A percentile compares a stretch with the other conserved stretches of the same genome.
phyloP scores from a whole-genome alignment of 1,284 basidiomycete species.

The Ustilago bromivora region DNA sequence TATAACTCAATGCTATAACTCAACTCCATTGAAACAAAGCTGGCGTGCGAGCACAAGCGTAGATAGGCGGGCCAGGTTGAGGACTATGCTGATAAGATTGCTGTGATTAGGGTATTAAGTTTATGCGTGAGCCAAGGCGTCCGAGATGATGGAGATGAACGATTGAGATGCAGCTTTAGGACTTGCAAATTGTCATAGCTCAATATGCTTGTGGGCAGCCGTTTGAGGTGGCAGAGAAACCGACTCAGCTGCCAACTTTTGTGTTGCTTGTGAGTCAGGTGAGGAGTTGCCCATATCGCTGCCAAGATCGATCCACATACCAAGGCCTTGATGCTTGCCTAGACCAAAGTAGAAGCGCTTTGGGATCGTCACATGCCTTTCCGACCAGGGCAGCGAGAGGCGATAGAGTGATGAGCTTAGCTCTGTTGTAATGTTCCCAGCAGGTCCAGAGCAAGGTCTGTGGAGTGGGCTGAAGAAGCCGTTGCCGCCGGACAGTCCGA shows the following conservation, averaged over 20 bases:
- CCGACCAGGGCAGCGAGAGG: slow-evolving; percentile 36
- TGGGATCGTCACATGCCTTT: slow-evolving; percentile 25
- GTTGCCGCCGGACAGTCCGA: slow-evolving; percentile 40
- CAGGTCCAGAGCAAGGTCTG: slow-evolving; percentile 8
- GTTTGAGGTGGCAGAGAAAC: neutral
- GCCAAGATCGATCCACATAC: slow-evolving; percentile 43
- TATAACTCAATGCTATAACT: neutral
- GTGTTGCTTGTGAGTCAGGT: neutral
- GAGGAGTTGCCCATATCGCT: slow-evolving; percentile 3
- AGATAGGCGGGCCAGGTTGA: neutral
- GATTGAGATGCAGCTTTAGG: neutral
- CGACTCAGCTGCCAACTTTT: neutral
- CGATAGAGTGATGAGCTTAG: slow-evolving; percentile 5
- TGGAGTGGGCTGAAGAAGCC: slow-evolving; percentile 35
- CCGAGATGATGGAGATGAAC: neutral
- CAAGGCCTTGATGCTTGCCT: slow-evolving; percentile 38
- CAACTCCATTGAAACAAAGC: neutral
- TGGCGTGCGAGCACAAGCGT: neutral
- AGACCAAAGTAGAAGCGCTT: slow-evolving; percentile 43
- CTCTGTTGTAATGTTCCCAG: neutral
- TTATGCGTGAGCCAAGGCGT: neutral
- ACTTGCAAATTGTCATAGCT: neutral
- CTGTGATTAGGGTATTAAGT: slow-evolving; percentile 2
- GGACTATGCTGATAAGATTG: neutral
- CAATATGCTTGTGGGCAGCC: neutral